phyloP scores from a whole-genome alignment of 768 basidiomycete species.

The Boletus bicolor region DNA sequence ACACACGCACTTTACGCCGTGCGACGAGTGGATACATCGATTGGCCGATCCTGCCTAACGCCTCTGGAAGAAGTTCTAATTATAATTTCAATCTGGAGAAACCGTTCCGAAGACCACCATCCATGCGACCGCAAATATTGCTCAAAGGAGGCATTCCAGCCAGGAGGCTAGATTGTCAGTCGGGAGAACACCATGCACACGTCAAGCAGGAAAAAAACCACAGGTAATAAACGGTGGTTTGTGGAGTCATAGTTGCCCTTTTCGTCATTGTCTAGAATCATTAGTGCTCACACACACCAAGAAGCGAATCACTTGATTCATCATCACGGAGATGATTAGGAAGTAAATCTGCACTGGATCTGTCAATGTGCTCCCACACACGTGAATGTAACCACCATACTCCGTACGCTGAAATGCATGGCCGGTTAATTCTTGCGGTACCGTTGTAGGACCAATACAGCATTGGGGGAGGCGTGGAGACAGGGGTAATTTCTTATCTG shows the following conservation, averaged over 20 bases:
- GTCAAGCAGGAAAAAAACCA: background rate
- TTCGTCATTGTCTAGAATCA: background rate
- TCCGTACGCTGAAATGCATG: background rate
- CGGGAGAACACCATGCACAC: background rate
- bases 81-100: background rate
- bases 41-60: too few species aligned
- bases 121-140: background rate
- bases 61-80: background rate
- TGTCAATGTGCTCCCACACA: background rate
- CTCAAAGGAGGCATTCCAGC: background rate
- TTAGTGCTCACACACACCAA: background rate
- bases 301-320: background rate
- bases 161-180: background rate
- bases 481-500: background rate
- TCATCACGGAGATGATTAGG: background rate
- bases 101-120: background rate
- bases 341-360: background rate
- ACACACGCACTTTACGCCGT: too few species aligned
- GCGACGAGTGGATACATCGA: too few species aligned
- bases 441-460: background rate
- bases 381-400: background rate
- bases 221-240: background rate
- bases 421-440: background rate
- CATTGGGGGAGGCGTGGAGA: too few species aligned
- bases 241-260: background rate